Conservation (phyloP, 129 eudicot species). For the Mikania micrantha region DNA sequence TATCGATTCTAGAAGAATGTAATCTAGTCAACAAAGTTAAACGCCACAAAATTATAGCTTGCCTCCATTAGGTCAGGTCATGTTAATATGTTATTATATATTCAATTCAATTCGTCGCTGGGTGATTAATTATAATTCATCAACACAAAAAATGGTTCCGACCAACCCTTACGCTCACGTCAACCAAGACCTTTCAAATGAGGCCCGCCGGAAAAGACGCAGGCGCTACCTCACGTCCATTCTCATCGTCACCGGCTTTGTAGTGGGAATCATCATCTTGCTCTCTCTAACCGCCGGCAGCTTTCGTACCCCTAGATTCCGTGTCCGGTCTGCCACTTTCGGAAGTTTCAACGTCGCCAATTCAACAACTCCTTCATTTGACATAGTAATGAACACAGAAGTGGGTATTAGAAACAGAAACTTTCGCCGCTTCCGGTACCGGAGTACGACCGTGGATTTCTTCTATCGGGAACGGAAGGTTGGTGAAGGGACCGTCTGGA, state of each 20-base stretch:
- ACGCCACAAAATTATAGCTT: too few species aligned
- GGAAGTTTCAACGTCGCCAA: conserved; percentile 15
- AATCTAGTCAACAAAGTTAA: too few species aligned
- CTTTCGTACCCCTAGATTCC: conserved; percentile 24
- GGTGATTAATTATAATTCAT: background rate
- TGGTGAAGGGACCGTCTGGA: conserved; percentile 20
- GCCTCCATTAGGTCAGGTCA: too few species aligned
- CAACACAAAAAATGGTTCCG: conserved; percentile 21
- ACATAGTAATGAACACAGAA: conserved; percentile 23
- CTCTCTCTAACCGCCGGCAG: conserved; percentile 26
- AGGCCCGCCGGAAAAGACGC: conserved; percentile 20
- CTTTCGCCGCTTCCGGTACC: conserved; percentile 23
- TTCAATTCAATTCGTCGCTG: too few species aligned
- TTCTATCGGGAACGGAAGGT: conserved; percentile 22
- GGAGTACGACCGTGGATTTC: conserved; percentile 24
- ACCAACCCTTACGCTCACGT: conserved; percentile 34
- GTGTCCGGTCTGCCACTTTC: conserved; percentile 28
- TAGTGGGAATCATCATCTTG: conserved; percentile 12
- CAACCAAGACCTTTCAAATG: conserved; percentile 26
- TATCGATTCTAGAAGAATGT: too few species aligned
- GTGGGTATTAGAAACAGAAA: conserved; percentile 22
- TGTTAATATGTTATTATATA: too few species aligned
- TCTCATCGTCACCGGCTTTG: conserved; percentile 2
- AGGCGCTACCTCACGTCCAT: conserved; percentile 16
- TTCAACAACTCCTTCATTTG: conserved; percentile 22